Evolutionary conservation across 78 protist species (phyloP).

Genomic region (Dictyostelium intermedium): DNA sequence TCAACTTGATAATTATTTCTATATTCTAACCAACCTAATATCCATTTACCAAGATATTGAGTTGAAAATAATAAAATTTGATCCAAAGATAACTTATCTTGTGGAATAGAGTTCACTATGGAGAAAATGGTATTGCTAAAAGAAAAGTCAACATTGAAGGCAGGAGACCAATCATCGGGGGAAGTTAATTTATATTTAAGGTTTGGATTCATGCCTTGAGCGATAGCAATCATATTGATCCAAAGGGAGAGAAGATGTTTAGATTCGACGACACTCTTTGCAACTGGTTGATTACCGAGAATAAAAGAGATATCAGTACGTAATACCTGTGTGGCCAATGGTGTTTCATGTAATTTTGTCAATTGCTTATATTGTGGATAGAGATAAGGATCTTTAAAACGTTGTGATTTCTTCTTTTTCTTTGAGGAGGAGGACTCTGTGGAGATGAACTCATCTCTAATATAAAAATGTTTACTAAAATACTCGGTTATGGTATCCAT

Average conservation of each 20-base stretch:
- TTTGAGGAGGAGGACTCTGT: not conserved
- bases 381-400: not conserved
- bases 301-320: constrained; percentile 63
- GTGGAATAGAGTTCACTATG: constrained; percentile 7
- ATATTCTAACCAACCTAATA: constrained; percentile 61
- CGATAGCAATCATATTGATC: constrained; percentile 39
- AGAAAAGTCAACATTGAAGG: constrained; percentile 52
- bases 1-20: constrained; percentile 1
- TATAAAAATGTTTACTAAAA: not conserved
- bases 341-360: not conserved
- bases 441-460: not conserved
- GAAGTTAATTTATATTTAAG: not conserved
- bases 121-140: constrained; percentile 21
- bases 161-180: constrained; percentile 28
- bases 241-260: not conserved
- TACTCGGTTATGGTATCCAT: constrained; percentile 42
- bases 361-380: constrained; percentile 1
- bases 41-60: constrained; percentile 62
- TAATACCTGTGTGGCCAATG: not conserved
- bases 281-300: constrained; percentile 3
- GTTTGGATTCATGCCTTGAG: constrained; percentile 79
- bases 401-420: not conserved
- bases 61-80: not conserved
- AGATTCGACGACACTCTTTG: not conserved
- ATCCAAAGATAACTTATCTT: not conserved